Evolutionary conservation across 345 rosid genomes (phyloP).

Genomic region (Dipteronia dyeriana): DNA sequence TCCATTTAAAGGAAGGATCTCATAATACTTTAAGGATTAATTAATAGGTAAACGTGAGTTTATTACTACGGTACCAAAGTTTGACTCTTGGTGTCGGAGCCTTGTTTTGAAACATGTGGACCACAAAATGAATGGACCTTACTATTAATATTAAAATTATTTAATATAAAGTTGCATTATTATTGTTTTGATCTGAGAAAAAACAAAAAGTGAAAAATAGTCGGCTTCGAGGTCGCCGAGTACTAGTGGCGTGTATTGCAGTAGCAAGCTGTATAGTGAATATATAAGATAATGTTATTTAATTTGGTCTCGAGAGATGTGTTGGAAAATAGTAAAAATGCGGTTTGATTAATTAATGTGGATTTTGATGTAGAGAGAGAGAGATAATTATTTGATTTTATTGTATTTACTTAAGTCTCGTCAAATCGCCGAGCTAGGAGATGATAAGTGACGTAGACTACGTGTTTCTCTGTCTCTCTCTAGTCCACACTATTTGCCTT

Average conservation of each 20-base stretch:
- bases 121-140: no score
- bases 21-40: no score
- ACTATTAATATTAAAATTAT: no score
- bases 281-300: no score
- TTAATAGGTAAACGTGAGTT: no score
- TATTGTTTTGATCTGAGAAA: background rate
- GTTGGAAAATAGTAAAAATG: background rate
- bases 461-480: conserved; percentile 3
- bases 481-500: conserved; percentile 8
- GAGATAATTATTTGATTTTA: no score
- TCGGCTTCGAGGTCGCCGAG: conserved; percentile 46
- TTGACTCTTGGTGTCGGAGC: no score
- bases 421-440: conserved; percentile 36
- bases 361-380: conserved; percentile 5
- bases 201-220: background rate
- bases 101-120: no score
- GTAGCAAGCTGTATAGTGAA: background rate
- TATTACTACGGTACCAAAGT: no score
- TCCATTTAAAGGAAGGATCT: no score
- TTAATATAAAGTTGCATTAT: no score
- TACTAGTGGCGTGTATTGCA: conserved; percentile 21
- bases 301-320: background rate
- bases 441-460: conserved; percentile 20
- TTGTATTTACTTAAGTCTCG: conserved; percentile 12
- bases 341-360: no score